phyloP scores from a whole-genome alignment of 1,139 yeast genomes.

The Debaryomyces robertsiae region DNA sequence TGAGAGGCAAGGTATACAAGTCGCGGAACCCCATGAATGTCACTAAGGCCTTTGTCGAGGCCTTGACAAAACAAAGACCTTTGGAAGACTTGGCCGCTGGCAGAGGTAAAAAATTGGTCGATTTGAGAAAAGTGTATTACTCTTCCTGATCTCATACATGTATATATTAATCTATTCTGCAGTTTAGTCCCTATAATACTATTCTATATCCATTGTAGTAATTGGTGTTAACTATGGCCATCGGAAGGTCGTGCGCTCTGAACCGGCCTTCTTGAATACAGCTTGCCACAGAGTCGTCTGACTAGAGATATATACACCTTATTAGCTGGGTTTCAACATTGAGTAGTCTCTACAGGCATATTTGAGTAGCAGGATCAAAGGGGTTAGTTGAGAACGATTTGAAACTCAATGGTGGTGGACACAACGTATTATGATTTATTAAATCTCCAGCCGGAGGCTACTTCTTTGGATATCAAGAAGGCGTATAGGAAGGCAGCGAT shows the following conservation, averaged over 20 bases:
- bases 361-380: neutral
- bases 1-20: slow-evolving; percentile 87
- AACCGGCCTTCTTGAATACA: neutral
- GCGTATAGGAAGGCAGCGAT: slow-evolving; percentile 92
- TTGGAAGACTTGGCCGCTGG: slow-evolving; percentile 87
- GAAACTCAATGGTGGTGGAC: slow-evolving; percentile 77
- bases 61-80: slow-evolving; percentile 76
- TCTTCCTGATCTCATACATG: slow-evolving; percentile 38
- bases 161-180: slow-evolving; percentile 10
- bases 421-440: slow-evolving; percentile 84
- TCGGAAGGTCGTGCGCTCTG: slow-evolving; percentile 6
- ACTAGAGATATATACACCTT: too few relatives aligned
- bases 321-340: too few relatives aligned
- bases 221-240: neutral
- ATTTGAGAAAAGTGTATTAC: slow-evolving; percentile 87
- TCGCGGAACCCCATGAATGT: slow-evolving; percentile 95
- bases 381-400: neutral
- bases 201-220: neutral
- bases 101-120: slow-evolving; percentile 94
- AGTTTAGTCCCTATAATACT: too few relatives aligned
- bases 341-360: too few relatives aligned
- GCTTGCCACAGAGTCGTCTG: neutral
- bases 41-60: slow-evolving; percentile 87
- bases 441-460: slow-evolving; percentile 69
- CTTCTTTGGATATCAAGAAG: slow-evolving; percentile 82